Base-by-base conservation (phyloP, 108 stramenopile genomes). In the Aurantiochytrium sp. region DNA sequence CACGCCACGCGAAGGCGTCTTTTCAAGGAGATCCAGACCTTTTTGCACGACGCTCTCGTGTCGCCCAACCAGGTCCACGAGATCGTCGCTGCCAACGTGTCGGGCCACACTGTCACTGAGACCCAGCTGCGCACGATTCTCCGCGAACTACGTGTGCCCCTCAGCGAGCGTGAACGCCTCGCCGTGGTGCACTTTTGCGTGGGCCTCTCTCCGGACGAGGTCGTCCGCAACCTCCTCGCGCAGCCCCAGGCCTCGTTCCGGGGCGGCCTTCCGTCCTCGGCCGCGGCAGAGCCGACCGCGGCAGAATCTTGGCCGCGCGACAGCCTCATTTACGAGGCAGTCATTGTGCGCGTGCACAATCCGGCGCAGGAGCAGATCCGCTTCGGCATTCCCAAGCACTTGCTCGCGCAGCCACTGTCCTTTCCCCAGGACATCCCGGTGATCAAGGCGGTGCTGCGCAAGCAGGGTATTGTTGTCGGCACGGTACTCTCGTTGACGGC, bases 341-440 rank as follows among this genome's bases (percentile, higher is more conserved):
- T 48, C 45, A 48, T 81, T 48, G 42, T 81, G 50, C 73, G 73
- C n/a, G 42, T 27, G 0, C 21, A 81, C 24, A 48, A 24, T 24
- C 73, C 42, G 1, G 45, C 39, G 17, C 73, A 81, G 73, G 73
- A 81, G 45, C 3, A 5, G 12, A n/a, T 81, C 12, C 24, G 30
- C 6, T 81, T 81, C 24, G 73, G 73, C 45, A 30, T 81, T 24
- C 73, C 73, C 42, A 41, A 48, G 39, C n/a, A 17, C n/a, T 24
- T 81, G 45, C 39, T 41, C 12, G 45, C 39, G 45, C 73, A 81
- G 24, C 15, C 73, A 27, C 73, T 81, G n/a, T 41, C 45, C 12
- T 81, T 81, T 24, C 73, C 73, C 8, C 42, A 81, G 12, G 73
- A 81, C 45, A 24, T 81, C 24, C 73, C 73, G 6, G 73, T 81